Evolutionary conservation across 257 asterid species (phyloP), one percentile per base, ranked within the genome.

Genomic region (Nicotiana tomentosiformis): DNA sequence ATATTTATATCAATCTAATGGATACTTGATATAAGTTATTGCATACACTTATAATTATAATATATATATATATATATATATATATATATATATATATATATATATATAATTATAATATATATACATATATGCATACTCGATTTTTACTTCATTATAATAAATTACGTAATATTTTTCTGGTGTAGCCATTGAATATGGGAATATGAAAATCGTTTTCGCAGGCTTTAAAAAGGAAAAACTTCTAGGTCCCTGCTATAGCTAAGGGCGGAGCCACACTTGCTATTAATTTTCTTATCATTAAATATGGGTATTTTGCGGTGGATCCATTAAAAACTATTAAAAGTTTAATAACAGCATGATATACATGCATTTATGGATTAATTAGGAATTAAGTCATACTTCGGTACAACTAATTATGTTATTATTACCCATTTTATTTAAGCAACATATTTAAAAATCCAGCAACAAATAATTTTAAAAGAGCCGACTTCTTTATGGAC

Each of bases 401-500:
- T 64, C 12, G 78, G 57, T 80, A 87, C 86, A 87, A 55, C 86
- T 88, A 82, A 85, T 87, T 89, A 70, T 85, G 82, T 81, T 84
- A 83, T 87, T 87, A 26, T 26, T 72, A 20, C 55, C 64, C 64
- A 76, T 43, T 9, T 43, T 43, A 49, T 46, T 14, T 74, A 5
- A 26, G 62, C 62, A 49, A 46, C 62, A 49, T 23, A 51, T 7
- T 14, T 49, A 51, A 51, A 4, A 15, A 26, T 16, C 64, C 80
- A 76, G 53, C 43, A 15, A 76, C 10, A 76, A 76, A 76, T 51
- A 46, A 2, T 49, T 74, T 49, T 7, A 26, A 14, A 51, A 74
- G 60, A 26, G 26, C 16, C 14, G 20, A 57, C 62, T 23, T 20
- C 23, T 76, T 15, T 76, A 76, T 9, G n/a, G 8, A 39, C 23